Percentiles rank a stretch among this genome's conserved stretches.
Evolutionary conservation across 2,329 filamentous ascomycete genomes (phyloP).

Genomic region (Fusarium virguliforme): DNA sequence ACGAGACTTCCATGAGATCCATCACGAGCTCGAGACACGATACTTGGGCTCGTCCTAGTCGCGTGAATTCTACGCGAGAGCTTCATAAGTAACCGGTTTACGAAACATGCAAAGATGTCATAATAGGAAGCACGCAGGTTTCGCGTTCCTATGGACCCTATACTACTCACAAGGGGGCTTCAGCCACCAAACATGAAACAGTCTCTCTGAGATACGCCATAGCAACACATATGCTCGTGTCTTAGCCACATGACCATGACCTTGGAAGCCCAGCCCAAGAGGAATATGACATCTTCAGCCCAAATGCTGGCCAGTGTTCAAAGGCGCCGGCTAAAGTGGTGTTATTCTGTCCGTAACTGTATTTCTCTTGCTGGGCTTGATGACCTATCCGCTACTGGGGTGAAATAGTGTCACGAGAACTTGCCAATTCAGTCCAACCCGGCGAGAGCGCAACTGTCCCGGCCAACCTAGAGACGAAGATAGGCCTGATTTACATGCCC

Average conservation of each 20-base stretch:
- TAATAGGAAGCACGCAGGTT: not conserved
- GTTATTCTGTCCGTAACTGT: not conserved
- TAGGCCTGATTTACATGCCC: not conserved
- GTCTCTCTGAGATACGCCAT: not conserved
- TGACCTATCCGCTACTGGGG: not conserved
- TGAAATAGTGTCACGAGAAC: not conserved
- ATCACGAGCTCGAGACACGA: slow-evolving; percentile 9
- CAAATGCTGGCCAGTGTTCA: too few species aligned
- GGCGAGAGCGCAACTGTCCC: not conserved
- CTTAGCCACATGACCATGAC: not conserved
- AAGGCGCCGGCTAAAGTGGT: not conserved
- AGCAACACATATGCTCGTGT: not conserved
- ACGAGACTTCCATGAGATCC: slow-evolving; percentile 9
- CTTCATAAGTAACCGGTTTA: not conserved
- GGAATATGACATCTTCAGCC: not conserved
- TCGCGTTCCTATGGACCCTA: not conserved
- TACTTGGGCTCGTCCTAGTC: not conserved
- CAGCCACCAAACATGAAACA: not conserved
- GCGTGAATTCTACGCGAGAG: not conserved
- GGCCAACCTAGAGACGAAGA: not conserved
- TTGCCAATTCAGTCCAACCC: not conserved
- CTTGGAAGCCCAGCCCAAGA: not conserved
- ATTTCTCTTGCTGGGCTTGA: too few species aligned
- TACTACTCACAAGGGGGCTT: not conserved
- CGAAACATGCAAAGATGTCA: not conserved